Conservation (phyloP, 2,329 filamentous ascomycete genomes). For the Trichoderma polysporum region DNA sequence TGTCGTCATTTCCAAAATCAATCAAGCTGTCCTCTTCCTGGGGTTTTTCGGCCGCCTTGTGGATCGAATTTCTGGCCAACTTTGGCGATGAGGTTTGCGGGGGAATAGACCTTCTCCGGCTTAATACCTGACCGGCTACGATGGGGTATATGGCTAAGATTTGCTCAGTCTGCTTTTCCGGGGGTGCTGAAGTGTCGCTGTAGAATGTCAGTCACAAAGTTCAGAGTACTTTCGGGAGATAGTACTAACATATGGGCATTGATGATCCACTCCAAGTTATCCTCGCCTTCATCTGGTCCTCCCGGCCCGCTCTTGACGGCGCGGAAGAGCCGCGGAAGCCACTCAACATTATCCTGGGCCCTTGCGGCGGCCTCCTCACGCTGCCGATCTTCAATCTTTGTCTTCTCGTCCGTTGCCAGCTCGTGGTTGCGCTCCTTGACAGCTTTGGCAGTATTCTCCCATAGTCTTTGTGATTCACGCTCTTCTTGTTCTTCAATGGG, state of each 20-base stretch:
- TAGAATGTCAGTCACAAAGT: slow-evolving; percentile 15
- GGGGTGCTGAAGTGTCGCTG: slow-evolving; percentile 48
- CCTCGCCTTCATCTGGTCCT: slow-evolving; percentile 74
- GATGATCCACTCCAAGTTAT: slow-evolving; percentile 93
- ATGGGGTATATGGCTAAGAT: slow-evolving; percentile 86
- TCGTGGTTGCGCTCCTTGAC: slow-evolving; percentile 85
- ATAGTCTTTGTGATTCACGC: slow-evolving; percentile 85
- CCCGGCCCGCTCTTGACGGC: slow-evolving; percentile 68
- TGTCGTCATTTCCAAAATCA: slow-evolving; percentile 50
- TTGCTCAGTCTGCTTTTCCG: slow-evolving; percentile 73
- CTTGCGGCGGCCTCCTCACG: slow-evolving; percentile 82
- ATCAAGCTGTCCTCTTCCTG: slow-evolving; percentile 48
- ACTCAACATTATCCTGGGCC: slow-evolving; percentile 75
- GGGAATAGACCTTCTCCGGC: slow-evolving; percentile 57
- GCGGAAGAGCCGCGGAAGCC: slow-evolving; percentile 85
- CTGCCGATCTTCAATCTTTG: slow-evolving; percentile 91
- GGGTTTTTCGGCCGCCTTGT: neutral
- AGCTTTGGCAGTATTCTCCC: slow-evolving; percentile 77
- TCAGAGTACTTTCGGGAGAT: neutral
- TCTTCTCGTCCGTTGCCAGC: slow-evolving; percentile 89
- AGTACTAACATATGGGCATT: slow-evolving; percentile 74
- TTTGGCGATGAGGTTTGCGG: slow-evolving; percentile 32
- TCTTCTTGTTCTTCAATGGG: slow-evolving; percentile 85
- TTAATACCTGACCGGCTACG: slow-evolving; percentile 68
- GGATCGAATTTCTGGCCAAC: slow-evolving; percentile 16